Conservation (phyloP, 768 basidiomycete genomes). For the Suillus plorans region DNA sequence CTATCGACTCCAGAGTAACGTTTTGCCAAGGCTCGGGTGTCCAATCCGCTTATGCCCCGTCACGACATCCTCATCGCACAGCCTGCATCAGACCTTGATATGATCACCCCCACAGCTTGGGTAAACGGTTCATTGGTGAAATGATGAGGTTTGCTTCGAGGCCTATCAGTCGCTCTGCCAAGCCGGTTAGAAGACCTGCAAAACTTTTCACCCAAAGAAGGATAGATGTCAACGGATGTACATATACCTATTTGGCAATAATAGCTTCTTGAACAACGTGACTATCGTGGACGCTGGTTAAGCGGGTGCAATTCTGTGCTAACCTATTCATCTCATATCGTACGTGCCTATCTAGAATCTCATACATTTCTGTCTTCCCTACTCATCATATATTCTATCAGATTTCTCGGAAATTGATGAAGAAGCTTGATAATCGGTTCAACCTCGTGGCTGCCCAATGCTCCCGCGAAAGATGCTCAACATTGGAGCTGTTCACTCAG, state of each 20-base stretch:
- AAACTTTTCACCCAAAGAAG: neutral
- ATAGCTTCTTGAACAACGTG: neutral
- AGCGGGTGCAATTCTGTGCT: neutral
- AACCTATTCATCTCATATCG: neutral
- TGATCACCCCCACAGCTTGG: neutral
- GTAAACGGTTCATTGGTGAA: neutral
- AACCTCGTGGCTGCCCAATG: neutral
- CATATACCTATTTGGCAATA: neutral
- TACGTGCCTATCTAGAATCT: constrained; percentile 1
- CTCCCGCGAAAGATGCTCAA: neutral
- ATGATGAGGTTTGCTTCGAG: neutral
- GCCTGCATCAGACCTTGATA: neutral
- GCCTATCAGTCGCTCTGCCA: neutral
- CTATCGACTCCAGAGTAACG: neutral
- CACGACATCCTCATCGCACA: neutral
- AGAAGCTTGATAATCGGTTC: neutral
- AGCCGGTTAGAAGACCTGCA: neutral
- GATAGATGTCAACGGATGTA: neutral
- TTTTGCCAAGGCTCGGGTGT: neutral
- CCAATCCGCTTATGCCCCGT: neutral
- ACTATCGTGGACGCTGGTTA: neutral
- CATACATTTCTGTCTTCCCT: neutral
- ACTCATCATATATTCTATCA: neutral
- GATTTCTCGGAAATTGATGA: neutral
- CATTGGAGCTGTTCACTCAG: neutral